These are phyloP conservation scores for Hirschfeldia incana DNA, from an alignment of 345 rosid genomes.

Conservation along the genomic window DNA sequence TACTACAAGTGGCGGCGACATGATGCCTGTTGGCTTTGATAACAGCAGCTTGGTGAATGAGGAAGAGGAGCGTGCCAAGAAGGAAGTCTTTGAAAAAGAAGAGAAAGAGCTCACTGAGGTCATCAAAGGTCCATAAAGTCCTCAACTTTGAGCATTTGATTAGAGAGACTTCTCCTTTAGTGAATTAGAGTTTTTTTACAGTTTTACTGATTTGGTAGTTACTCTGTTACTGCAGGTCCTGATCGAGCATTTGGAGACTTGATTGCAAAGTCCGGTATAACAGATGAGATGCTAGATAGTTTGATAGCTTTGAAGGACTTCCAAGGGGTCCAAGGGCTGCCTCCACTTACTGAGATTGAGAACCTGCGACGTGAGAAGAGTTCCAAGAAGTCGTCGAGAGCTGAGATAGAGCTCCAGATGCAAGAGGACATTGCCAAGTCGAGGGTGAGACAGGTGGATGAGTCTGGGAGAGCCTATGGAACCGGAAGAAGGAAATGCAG, in stretches of 20 bases:
- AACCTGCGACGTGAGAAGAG: slow-evolving; percentile 71
- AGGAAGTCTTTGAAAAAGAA: slow-evolving; percentile 49
- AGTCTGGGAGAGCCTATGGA: slow-evolving; percentile 89
- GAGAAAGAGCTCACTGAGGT: slow-evolving; percentile 61
- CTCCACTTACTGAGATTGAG: slow-evolving; percentile 79
- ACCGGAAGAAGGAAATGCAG: slow-evolving; percentile 97
- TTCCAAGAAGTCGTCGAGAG: slow-evolving; percentile 64
- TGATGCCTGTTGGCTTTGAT: slow-evolving; percentile 19
- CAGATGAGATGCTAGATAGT: slow-evolving; percentile 93
- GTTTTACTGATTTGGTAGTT: slow-evolving; percentile 11
- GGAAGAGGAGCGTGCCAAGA: slow-evolving; percentile 45
- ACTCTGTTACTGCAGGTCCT: slow-evolving; percentile 56
- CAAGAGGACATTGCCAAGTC: slow-evolving; percentile 88
- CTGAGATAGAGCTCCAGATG: slow-evolving; percentile 81
- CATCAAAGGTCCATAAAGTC: slow-evolving; percentile 51
- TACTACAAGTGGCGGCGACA: slow-evolving; percentile 31
- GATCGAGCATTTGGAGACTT: slow-evolving; percentile 95
- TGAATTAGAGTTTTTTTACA: not conserved
- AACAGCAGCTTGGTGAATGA: slow-evolving; percentile 14
- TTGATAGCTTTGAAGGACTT: slow-evolving; percentile 83
- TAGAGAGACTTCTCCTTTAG: not conserved
- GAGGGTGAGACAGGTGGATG: slow-evolving; percentile 86
- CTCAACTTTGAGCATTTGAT: not conserved
- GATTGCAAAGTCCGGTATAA: slow-evolving; percentile 83
- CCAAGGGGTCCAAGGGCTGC: slow-evolving; percentile 81